Evolutionary conservation across 164 flowering plant genomes (phyloP).

Genomic region (grape (Vitis vinifera)): ASM3070453v1 NC_081817.1:3647001-3647500

Average conservation of each 20-base stretch:
- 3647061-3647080: constrained; percentile 39
- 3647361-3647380: background rate
- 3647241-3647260: constrained; percentile 46
- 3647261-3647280: constrained; percentile 14
- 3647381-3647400: background rate
- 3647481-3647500: too few relatives aligned
- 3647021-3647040: constrained; percentile 35
- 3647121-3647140: constrained; percentile 39
- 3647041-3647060: constrained; percentile 55
- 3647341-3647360: constrained; percentile 20
- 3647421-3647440: too few relatives aligned
- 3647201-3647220: constrained; percentile 35
- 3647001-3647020: constrained; percentile 13
- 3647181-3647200: constrained; percentile 52
- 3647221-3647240: constrained; percentile 35
- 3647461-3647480: too few relatives aligned
- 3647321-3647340: constrained; percentile 39
- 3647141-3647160: constrained; percentile 46
- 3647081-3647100: constrained; percentile 38
- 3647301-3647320: constrained; percentile 46
- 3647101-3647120: constrained; percentile 53
- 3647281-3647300: constrained; percentile 49
- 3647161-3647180: constrained; percentile 46
- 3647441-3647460: too few relatives aligned
- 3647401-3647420: too few relatives aligned